phyloP scores from a whole-genome alignment of 2,329 filamentous ascomycete genomes.

The Alternaria arbusti region DNA sequence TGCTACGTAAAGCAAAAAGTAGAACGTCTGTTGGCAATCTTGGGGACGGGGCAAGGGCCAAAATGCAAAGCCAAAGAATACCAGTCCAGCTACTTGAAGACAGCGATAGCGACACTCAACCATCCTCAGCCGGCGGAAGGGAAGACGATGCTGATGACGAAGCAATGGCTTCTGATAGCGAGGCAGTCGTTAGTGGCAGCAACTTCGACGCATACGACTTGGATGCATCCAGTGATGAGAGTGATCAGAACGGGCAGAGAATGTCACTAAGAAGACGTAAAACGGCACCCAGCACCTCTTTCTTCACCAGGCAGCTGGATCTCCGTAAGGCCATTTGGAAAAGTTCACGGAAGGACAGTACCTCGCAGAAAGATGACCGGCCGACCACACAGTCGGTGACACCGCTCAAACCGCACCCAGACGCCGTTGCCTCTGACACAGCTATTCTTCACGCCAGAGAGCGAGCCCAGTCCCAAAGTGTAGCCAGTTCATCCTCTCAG shows the following conservation, averaged over 20 bases:
- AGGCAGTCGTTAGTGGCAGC: slow-evolving; percentile 37
- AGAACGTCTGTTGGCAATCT: slow-evolving; percentile 57
- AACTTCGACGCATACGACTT: slow-evolving; percentile 45
- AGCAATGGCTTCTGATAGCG: slow-evolving; percentile 39
- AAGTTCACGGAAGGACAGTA: slow-evolving; percentile 16
- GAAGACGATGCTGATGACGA: slow-evolving; percentile 35
- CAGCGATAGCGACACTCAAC: slow-evolving; percentile 43
- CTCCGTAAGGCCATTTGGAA: slow-evolving; percentile 39
- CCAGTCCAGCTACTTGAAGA: slow-evolving; percentile 62
- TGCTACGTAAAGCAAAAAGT: slow-evolving; percentile 67
- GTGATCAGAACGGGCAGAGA: slow-evolving; percentile 16
- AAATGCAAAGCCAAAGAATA: slow-evolving; percentile 78
- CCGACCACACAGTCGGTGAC: slow-evolving; percentile 28
- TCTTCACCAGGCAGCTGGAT: slow-evolving; percentile 34
- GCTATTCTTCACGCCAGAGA: slow-evolving; percentile 20
- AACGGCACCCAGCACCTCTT: slow-evolving; percentile 32
- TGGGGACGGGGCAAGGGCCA: slow-evolving; percentile 66
- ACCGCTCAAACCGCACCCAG: slow-evolving; percentile 33
- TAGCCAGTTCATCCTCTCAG: slow-evolving; percentile 26
- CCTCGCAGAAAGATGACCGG: slow-evolving; percentile 12
- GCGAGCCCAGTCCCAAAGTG: slow-evolving; percentile 16
- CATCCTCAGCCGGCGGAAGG: slow-evolving; percentile 18
- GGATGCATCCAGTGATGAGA: slow-evolving; percentile 40
- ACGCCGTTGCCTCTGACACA: slow-evolving; percentile 37
- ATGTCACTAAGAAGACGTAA: slow-evolving; percentile 25